These are phyloP conservation scores for Cryphonectria nitschkei DNA, from an alignment of 2,329 filamentous ascomycete species.

Conservation along the genomic window DNA sequence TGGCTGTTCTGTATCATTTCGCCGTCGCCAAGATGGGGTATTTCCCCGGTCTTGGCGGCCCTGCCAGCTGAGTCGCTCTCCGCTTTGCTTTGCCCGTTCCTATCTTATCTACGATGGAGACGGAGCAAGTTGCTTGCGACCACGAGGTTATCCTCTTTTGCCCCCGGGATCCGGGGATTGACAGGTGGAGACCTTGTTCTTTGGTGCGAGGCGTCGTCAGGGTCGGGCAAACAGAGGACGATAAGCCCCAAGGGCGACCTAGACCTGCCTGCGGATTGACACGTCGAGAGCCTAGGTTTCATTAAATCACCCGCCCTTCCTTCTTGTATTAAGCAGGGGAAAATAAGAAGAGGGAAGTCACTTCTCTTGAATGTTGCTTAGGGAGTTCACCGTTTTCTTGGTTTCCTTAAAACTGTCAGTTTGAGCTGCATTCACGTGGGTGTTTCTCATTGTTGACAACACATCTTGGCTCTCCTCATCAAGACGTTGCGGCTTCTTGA, in stretches of 20 bases:
- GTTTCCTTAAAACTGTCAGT: not conserved
- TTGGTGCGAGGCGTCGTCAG: not conserved
- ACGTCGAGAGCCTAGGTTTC: not conserved
- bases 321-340: not conserved
- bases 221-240: not conserved
- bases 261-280: not conserved
- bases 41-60: not conserved
- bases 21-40: not conserved
- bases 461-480: not conserved
- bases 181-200: not conserved
- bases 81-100: not conserved
- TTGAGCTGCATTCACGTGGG: not conserved
- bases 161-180: not conserved
- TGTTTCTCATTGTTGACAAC: not conserved
- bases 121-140: not conserved
- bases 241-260: not conserved
- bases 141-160: not conserved
- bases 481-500: not conserved
- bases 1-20: not conserved
- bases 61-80: not conserved
- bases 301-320: not conserved
- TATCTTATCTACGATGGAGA: slow-evolving; percentile 6
- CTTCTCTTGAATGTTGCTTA: not conserved
- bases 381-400: not conserved
- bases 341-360: not conserved